Evolutionary conservation across 441 rosid species (phyloP).

Genomic region (Manihot esculenta): DNA sequence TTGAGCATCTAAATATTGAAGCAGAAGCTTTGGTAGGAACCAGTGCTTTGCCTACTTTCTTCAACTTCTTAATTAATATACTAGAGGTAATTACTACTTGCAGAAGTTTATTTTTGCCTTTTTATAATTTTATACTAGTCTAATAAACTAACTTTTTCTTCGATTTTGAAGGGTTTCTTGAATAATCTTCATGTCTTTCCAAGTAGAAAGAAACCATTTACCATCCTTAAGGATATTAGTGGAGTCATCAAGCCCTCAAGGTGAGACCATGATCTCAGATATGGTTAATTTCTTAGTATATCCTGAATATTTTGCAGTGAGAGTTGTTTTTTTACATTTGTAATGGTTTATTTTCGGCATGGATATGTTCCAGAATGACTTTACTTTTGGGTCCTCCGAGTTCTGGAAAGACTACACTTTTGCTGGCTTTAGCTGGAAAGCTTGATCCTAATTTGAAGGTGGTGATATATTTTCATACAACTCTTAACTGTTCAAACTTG

Average conservation of each 20-base stretch:
- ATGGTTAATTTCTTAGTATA: not conserved
- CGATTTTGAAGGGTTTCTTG: slow-evolving; percentile 1
- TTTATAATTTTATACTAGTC: too few species aligned
- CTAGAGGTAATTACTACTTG: too few species aligned
- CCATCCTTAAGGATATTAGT: slow-evolving; percentile 47
- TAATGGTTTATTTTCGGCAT: not conserved
- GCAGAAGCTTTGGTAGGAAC: slow-evolving; percentile 4
- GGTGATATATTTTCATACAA: not conserved
- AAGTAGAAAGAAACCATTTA: slow-evolving; percentile 15
- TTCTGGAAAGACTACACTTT: slow-evolving; percentile 27
- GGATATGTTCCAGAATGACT: slow-evolving; percentile 37
- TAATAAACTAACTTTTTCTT: too few species aligned
- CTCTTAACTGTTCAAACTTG: too few species aligned
- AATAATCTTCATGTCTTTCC: slow-evolving; percentile 1
- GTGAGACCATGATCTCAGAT: not conserved
- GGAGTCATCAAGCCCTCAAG: slow-evolving; percentile 15
- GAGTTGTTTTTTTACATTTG: not conserved
- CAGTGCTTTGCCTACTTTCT: slow-evolving; percentile 6
- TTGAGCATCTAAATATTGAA: slow-evolving; percentile 11
- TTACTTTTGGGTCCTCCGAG: slow-evolving; percentile 39
- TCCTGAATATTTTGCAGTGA: too few species aligned
- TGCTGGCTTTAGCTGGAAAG: slow-evolving; percentile 29
- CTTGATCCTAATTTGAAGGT: slow-evolving; percentile 28
- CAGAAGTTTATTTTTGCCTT: too few species aligned
- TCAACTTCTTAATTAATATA: not conserved